Percentiles rank a stretch among this genome's conserved stretches.
Conservation (phyloP, 768 basidiomycete species). For the Guyanaporus albipodus region DNA sequence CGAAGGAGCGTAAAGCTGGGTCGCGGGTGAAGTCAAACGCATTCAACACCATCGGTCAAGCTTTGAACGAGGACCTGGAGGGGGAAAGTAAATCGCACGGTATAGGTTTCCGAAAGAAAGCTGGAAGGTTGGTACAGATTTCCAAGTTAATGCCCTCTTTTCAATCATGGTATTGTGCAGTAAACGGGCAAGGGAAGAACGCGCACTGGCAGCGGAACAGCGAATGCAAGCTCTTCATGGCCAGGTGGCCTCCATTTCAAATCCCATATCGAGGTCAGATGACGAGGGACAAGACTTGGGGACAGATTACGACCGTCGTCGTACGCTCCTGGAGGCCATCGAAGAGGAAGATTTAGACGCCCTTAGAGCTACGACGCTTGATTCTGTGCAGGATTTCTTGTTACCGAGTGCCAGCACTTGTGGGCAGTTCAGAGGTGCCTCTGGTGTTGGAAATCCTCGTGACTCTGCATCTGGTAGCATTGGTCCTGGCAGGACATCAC, state of each 20-base stretch:
- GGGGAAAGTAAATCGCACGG: constrained; percentile 42
- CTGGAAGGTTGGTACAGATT: constrained; percentile 47
- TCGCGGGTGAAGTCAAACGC: constrained; percentile 56
- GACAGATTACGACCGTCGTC: constrained; percentile 48
- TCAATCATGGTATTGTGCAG: constrained; percentile 35
- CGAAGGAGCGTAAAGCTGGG: constrained; percentile 70
- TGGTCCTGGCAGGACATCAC: neutral
- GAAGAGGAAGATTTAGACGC: constrained; percentile 40
- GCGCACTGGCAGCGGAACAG: constrained; percentile 69
- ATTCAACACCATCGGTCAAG: constrained; percentile 56
- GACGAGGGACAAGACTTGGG: constrained; percentile 42
- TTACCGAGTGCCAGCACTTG: constrained; percentile 27
- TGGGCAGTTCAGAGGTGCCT: neutral
- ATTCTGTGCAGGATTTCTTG: constrained; percentile 51
- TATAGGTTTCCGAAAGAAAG: constrained; percentile 68
- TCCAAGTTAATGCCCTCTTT: neutral
- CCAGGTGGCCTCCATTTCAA: constrained; percentile 8
- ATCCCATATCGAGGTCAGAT: constrained; percentile 27
- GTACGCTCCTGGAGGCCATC: constrained; percentile 46
- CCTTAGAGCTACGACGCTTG: constrained; percentile 41
- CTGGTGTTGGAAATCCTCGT: neutral
- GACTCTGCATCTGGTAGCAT: neutral
- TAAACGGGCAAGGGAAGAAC: constrained; percentile 75
- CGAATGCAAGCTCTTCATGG: constrained; percentile 48
- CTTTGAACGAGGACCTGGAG: constrained; percentile 42